Evolutionary conservation across 352 stramenopile species (phyloP).

Genomic region (Pythium brachiatum): DNA sequence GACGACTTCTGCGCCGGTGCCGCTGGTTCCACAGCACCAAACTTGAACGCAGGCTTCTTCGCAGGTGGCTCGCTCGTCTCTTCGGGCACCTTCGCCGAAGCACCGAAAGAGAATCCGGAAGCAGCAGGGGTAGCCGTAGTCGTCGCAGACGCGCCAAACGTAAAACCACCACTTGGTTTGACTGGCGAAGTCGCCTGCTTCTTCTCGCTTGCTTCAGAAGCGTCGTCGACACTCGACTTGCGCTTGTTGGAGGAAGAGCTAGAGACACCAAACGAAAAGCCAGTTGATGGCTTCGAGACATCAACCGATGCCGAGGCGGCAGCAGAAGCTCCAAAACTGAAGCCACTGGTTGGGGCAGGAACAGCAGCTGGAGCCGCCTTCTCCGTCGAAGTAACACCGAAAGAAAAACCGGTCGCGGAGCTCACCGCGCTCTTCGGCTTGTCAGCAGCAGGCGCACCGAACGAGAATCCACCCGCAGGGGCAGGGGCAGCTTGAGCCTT

Average conservation of each 20-base stretch:
- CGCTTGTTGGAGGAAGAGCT: conserved; percentile 2
- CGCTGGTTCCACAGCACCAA: conserved; percentile 2
- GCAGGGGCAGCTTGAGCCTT: conserved; percentile 1
- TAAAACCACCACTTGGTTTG: conserved; percentile 6
- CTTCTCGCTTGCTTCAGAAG: conserved; percentile 7
- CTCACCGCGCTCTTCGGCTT: conserved; percentile 1
- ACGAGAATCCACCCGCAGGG: conserved; percentile 31
- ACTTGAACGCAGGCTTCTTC: conserved; percentile 10
- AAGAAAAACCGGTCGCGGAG: conserved; percentile 28
- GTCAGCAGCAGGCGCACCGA: conserved; percentile 13
- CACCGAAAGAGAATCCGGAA: conserved; percentile 35
- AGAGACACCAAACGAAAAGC: conserved; percentile 24
- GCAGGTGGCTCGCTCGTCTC: neutral
- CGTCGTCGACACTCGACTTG: conserved; percentile 6
- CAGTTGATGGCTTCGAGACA: conserved; percentile 2
- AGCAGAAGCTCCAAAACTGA: conserved; percentile 7
- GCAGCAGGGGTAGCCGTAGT: neutral
- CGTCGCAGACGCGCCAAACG: conserved; percentile 8
- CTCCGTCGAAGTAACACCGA: conserved; percentile 17
- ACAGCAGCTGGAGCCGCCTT: conserved; percentile 4
- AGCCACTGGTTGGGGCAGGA: neutral
- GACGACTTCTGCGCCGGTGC: conserved; percentile 3
- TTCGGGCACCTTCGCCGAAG: conserved; percentile 6
- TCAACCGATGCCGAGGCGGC: neutral
- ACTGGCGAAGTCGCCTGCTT: conserved; percentile 1